phyloP scores from a whole-genome alignment of 345 rosid genomes.

The Ailanthus altissimus region DNA sequence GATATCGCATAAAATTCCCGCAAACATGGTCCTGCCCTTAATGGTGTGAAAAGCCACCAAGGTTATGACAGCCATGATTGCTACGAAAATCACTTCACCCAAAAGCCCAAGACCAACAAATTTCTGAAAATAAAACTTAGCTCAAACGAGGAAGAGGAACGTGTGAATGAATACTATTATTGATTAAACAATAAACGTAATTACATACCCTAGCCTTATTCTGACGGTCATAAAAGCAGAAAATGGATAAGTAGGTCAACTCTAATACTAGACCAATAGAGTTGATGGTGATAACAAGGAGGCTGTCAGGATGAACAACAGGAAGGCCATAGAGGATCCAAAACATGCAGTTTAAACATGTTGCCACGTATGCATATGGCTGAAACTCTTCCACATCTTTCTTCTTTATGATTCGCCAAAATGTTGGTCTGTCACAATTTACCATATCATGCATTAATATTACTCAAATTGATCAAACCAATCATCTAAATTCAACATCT shows the following conservation, averaged over 20 bases:
- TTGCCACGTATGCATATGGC: conserved; percentile 41
- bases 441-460: neutral
- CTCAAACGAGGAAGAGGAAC: too few species aligned
- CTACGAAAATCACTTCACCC: conserved; percentile 23
- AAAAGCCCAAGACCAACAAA: conserved; percentile 21
- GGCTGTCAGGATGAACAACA: conserved; percentile 40
- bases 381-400: conserved; percentile 48
- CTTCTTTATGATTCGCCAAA: conserved; percentile 34
- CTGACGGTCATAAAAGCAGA: neutral
- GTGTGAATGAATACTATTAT: too few species aligned
- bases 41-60: conserved; percentile 21
- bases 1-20: conserved; percentile 34
- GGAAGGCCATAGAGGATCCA: conserved; percentile 52
- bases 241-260: conserved; percentile 35
- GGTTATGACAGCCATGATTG: neutral
- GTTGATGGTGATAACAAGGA: conserved; percentile 46
- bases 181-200: too few species aligned
- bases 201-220: conserved; percentile 2
- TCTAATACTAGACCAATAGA: conserved; percentile 36
- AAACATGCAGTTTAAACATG: conserved; percentile 40
- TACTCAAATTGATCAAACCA: neutral
- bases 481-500: too few species aligned
- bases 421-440: conserved; percentile 40
- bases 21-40: conserved; percentile 18
- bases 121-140: conserved; percentile 33